phyloP scores from a whole-genome alignment of 495 filamentous ascomycete species.

The Aspergillus wentii region DNA sequence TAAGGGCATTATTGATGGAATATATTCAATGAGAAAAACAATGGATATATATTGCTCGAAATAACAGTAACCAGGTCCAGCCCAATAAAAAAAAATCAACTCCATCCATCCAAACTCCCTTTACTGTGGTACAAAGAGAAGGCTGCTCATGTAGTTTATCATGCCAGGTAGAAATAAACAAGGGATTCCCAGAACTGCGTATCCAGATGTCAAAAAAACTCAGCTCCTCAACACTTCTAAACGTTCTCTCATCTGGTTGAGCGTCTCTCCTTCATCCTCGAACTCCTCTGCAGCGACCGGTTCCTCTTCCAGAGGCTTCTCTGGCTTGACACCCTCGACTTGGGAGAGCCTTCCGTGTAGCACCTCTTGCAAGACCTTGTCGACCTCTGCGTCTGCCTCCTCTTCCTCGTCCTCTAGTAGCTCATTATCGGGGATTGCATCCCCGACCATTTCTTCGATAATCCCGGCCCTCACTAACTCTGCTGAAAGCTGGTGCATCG shows the following conservation, averaged over 20 bases:
- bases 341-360: constrained; percentile 75
- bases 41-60: too few relatives aligned
- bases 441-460: constrained; percentile 95
- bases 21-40: constrained; percentile 1
- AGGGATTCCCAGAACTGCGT: not conserved
- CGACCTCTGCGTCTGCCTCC: constrained; percentile 88
- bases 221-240: constrained; percentile 90
- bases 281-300: constrained; percentile 63
- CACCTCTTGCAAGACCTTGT: constrained; percentile 87
- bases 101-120: constrained; percentile 14
- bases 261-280: constrained; percentile 77
- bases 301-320: constrained; percentile 53
- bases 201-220: constrained; percentile 9
- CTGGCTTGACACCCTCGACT: constrained; percentile 49
- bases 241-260: constrained; percentile 89
- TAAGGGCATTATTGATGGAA: too few relatives aligned
- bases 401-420: constrained; percentile 73
- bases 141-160: not conserved
- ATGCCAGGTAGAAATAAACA: not conserved
- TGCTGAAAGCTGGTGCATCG: constrained; percentile 82
- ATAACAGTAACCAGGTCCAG: too few relatives aligned
- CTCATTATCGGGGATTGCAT: constrained; percentile 70
- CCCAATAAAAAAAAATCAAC: constrained; percentile 4
- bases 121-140: constrained; percentile 4
- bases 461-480: constrained; percentile 93